Evolutionary conservation across 225 moss, liverwort and hornwort genomes (phyloP).

Genomic region (Sphagnum contortum): DNA sequence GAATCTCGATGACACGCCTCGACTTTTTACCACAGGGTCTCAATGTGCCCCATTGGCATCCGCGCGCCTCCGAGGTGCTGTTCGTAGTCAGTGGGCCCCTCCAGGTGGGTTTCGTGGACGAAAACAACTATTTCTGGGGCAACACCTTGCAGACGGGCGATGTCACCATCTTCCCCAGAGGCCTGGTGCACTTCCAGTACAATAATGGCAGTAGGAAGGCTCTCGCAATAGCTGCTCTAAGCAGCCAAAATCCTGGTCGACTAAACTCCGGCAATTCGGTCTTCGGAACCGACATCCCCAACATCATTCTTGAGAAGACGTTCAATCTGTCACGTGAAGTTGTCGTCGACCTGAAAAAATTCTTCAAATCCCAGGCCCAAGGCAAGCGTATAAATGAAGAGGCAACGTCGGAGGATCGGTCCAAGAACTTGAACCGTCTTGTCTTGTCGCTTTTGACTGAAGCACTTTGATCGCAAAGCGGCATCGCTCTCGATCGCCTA

Average conservation of each 20-base stretch:
- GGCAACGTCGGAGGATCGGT: too few species aligned
- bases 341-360: constrained; percentile 11
- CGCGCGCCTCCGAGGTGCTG: constrained; percentile 26
- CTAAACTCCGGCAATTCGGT: constrained; percentile 1
- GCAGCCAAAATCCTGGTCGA: constrained; percentile 26
- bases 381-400: too few species aligned
- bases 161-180: constrained; percentile 31
- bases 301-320: constrained; percentile 25
- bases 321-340: constrained; percentile 7
- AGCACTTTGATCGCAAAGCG: too few species aligned
- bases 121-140: constrained; percentile 25
- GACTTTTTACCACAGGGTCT: constrained; percentile 20
- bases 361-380: constrained; percentile 6
- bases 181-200: constrained; percentile 36
- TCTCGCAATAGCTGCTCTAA: constrained; percentile 5
- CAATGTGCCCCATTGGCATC: constrained; percentile 44
- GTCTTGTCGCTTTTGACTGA: too few species aligned
- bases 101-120: constrained; percentile 36
- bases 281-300: constrained; percentile 13
- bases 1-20: constrained; percentile 21
- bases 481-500: too few species aligned
- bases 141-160: constrained; percentile 19
- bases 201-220: constrained; percentile 12
- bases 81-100: constrained; percentile 12
- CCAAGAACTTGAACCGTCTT: too few species aligned